Base-by-base conservation (phyloP, 2,329 filamentous ascomycete genomes). In the Monascus ruber region DNA sequence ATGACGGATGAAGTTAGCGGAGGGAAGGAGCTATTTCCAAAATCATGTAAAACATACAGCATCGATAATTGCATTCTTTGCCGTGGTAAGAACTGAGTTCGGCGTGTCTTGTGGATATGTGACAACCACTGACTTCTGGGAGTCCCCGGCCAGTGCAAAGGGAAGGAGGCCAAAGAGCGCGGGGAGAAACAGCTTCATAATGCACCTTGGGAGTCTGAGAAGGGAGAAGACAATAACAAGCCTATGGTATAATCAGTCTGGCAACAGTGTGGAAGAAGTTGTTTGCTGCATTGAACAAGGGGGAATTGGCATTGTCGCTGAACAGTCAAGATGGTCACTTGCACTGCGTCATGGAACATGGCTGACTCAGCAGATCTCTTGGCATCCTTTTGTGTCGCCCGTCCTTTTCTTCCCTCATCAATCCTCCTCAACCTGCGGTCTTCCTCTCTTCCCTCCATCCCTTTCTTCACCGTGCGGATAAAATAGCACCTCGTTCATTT, bases 121-220 rank as follows among this genome's bases (percentile, higher is more conserved):
- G 53, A 95, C 72, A 51, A 95, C 79, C 47, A 93, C 77, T 29
- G 77, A 76, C 62, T 85, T 85, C 56, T 79, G 74, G 1, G 67
- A 63, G 36, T 63, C 53, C 24, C 48, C 68, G 41, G 81, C 81
- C 51, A 84, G 72, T 44, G 76, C 78, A 43, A 77, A 59, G 26
- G 72, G 70, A 45, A 77, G 69, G 37, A 82, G 66, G 45, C 77
- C 66, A 39, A 79, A 63, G 37, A 77, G 60, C 39, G 76, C 63
- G 46, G 75, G 56, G 50, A 81, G 53, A 43, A 74, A 59, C 51
- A 80, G 65, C 65, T 75, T 84, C 85, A 89, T 91, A 41, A 44
- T 72, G 54, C 43, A 47, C 24, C 31, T 32, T 36, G 32, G 25
- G 9, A 17, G 11, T 31, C 32, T 34, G n/a, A 11, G n/a, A 2